Conservation (phyloP, 1,284 basidiomycete genomes). For the Earliella scabrosa region DNA sequence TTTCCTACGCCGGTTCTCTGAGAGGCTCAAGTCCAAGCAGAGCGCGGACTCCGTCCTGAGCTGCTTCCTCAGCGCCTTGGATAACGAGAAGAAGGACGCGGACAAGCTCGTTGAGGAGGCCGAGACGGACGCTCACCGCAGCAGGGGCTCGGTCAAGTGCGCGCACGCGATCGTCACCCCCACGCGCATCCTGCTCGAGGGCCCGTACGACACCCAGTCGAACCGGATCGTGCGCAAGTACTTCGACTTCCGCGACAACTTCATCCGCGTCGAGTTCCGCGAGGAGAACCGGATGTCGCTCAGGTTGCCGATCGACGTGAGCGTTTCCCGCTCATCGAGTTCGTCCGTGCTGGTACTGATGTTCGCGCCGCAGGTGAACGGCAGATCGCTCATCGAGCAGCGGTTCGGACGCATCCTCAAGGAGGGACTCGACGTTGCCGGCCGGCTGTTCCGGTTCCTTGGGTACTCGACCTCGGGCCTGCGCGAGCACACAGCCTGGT, state of each 20-base stretch:
- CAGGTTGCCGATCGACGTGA: conserved; percentile 62
- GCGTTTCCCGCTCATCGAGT: not conserved
- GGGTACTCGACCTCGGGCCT: conserved; percentile 77
- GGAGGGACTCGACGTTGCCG: conserved; percentile 68
- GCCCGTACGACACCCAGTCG: conserved; percentile 70
- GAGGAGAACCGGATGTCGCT: conserved; percentile 75
- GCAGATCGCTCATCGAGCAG: conserved; percentile 53
- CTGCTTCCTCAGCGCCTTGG: conserved; percentile 50
- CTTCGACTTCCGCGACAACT: conserved; percentile 59
- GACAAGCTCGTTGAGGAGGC: conserved; percentile 3
- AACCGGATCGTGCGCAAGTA: conserved; percentile 67
- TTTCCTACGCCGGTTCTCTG: conserved; percentile 54
- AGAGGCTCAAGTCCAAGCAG: conserved; percentile 46
- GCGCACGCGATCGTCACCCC: conserved; percentile 74
- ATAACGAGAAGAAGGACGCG: not conserved
- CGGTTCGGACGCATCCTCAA: conserved; percentile 68
- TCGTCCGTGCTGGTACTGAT: not conserved
- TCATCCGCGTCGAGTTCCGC: conserved; percentile 77
- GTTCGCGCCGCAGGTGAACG: conserved; percentile 45
- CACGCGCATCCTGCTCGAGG: conserved; percentile 68
- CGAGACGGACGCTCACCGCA: not conserved
- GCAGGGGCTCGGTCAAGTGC: conserved; percentile 48
- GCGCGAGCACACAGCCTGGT: conserved; percentile 77
- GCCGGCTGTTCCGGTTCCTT: conserved; percentile 70
- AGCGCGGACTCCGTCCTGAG: conserved; percentile 46